phyloP scores from a whole-genome alignment of 176 grass and related monocot genomes.

The Oryza australiensis region DNA sequence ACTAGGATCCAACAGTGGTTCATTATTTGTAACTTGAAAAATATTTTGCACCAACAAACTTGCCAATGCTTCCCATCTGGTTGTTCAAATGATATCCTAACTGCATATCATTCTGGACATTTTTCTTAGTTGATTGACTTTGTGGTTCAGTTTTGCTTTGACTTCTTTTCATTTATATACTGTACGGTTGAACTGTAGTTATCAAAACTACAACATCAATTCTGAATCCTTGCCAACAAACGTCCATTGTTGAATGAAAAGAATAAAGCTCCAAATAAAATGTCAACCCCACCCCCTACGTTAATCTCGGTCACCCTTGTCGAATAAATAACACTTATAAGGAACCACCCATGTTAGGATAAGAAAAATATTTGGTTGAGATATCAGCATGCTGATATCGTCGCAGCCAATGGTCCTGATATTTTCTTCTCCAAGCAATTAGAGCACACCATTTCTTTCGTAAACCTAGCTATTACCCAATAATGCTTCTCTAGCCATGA shows the following conservation, averaged over 20 bases:
- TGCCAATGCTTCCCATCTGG: not conserved
- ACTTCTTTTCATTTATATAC: not conserved
- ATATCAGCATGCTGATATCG: no score
- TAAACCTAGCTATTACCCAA: no score
- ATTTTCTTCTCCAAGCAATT: no score
- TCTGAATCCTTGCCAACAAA: not conserved
- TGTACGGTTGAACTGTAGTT: not conserved
- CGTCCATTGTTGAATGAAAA: not conserved
- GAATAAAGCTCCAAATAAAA: not conserved
- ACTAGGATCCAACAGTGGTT: not conserved
- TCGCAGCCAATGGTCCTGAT: no score
- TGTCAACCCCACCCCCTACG: constrained; percentile 26
- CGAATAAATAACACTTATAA: not conserved
- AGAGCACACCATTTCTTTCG: no score
- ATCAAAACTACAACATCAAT: not conserved
- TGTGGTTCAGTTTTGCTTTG: not conserved
- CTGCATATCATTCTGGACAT: not conserved
- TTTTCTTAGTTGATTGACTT: not conserved
- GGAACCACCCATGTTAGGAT: not conserved
- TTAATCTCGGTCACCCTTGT: not conserved
- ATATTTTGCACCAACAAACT: not conserved
- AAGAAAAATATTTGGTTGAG: constrained; percentile 25
- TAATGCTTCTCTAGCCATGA: no score
- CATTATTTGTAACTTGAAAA: not conserved
- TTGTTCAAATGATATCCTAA: not conserved